Conservation (phyloP, 768 basidiomycete species). For the Boletus rubroflammeus region DNA sequence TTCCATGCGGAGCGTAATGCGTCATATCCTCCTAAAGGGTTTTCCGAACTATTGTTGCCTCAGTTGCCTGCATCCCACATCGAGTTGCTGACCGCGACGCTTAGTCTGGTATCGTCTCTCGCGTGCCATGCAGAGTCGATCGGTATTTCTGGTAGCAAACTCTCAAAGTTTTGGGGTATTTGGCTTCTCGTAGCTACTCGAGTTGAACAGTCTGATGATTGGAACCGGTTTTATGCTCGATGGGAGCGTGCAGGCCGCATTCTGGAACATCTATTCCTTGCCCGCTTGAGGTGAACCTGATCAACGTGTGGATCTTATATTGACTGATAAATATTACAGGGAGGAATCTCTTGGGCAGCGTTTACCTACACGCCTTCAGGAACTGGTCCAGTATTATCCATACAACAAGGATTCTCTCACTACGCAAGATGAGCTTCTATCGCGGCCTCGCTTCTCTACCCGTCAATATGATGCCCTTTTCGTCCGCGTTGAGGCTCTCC, state of each 20-base stretch:
- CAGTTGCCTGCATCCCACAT: conserved; percentile 54
- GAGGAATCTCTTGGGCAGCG: conserved; percentile 53
- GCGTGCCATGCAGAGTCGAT: conserved; percentile 71
- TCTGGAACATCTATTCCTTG: conserved; percentile 73
- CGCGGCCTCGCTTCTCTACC: conserved; percentile 68
- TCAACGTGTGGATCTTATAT: neutral
- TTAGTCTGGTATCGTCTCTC: conserved; percentile 65
- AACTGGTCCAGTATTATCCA: conserved; percentile 69
- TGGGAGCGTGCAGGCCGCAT: conserved; percentile 75
- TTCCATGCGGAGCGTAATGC: conserved; percentile 53
- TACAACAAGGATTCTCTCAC: conserved; percentile 38
- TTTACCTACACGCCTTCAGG: conserved; percentile 67
- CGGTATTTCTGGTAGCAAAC: conserved; percentile 73
- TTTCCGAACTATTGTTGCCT: conserved; percentile 59
- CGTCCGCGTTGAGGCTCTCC: conserved; percentile 60
- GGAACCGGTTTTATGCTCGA: conserved; percentile 61
- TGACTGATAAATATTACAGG: conserved; percentile 33
- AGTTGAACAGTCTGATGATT: conserved; percentile 51
- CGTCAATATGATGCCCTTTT: conserved; percentile 59
- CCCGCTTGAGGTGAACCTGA: conserved; percentile 57
- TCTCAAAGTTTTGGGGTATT: conserved; percentile 67
- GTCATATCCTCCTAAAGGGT: conserved; percentile 61
- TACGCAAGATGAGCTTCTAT: conserved; percentile 44
- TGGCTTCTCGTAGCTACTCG: conserved; percentile 61
- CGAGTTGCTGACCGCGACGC: conserved; percentile 52